Conservation (phyloP, 176 grass and related monocot species). For the Poa annua region DNA sequence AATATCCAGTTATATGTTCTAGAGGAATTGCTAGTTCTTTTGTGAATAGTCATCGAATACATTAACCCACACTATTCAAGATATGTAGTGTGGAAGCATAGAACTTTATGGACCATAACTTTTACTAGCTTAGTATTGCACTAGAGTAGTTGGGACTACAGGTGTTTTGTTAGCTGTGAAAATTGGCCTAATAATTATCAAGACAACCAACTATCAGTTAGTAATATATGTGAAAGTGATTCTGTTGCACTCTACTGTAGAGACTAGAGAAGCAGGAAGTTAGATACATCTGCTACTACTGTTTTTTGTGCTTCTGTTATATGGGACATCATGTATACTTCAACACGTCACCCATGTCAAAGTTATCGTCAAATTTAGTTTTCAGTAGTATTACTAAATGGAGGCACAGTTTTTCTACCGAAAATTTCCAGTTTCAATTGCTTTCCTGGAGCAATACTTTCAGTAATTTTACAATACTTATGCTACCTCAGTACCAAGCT, state of each 20-base stretch:
- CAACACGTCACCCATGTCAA: neutral
- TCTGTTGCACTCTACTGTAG: conserved; percentile 1
- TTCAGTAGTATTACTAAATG: neutral
- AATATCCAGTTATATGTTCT: conserved; percentile 14
- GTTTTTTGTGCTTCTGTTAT: neutral
- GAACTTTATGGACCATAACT: conserved; percentile 7
- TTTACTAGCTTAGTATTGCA: neutral
- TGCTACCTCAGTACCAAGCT: neutral
- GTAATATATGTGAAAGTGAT: neutral
- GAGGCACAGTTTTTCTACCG: neutral
- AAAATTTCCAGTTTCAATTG: conserved; percentile 17
- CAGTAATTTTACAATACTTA: conserved; percentile 35
- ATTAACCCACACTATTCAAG: conserved; percentile 7
- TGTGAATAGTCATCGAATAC: neutral
- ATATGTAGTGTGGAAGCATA: neutral
- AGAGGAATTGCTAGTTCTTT: conserved; percentile 1
- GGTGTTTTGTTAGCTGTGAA: neutral
- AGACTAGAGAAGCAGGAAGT: neutral
- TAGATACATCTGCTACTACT: neutral
- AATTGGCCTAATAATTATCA: neutral
- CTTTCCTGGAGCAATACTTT: conserved; percentile 21
- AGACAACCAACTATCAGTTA: neutral
- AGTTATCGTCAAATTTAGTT: conserved; percentile 6
- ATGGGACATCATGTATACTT: neutral
- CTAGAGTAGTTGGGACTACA: neutral